Evolutionary conservation across 1,284 basidiomycete genomes (phyloP).

Genomic region (Abortiporus biennis): DNA sequence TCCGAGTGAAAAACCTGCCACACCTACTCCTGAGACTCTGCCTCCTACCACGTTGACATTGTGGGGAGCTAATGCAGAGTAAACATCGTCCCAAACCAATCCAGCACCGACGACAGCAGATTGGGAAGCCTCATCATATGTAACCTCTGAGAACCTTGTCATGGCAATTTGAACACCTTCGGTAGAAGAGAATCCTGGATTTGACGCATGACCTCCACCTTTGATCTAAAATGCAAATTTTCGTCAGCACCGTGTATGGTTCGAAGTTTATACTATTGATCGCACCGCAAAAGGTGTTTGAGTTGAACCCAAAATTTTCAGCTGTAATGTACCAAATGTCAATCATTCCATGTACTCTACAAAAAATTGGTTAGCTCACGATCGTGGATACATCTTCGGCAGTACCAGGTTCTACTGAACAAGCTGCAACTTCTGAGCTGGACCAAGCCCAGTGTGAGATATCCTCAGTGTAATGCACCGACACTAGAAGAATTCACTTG

Average conservation of each 20-base stretch:
- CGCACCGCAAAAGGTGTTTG: constrained; percentile 34
- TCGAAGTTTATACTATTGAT: constrained; percentile 1
- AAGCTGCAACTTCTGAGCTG: constrained; percentile 17
- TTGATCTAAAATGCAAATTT: constrained; percentile 30
- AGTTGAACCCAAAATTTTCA: constrained; percentile 36
- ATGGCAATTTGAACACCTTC: constrained; percentile 46
- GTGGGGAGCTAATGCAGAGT: constrained; percentile 29
- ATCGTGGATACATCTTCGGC: constrained; percentile 22
- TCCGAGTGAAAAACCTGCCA: constrained; percentile 42
- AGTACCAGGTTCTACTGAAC: constrained; percentile 20
- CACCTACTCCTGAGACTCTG: constrained; percentile 31
- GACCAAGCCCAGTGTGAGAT: constrained; percentile 24
- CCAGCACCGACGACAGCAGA: constrained; percentile 42
- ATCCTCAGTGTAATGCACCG: constrained; percentile 12
- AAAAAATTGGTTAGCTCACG: constrained; percentile 12
- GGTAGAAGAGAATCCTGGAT: constrained; percentile 45
- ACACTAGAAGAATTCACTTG: too few relatives aligned
- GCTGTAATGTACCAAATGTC: too few relatives aligned
- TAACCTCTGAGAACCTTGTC: constrained; percentile 34
- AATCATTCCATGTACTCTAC: not conserved
- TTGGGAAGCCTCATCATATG: constrained; percentile 22
- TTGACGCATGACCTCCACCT: constrained; percentile 42
- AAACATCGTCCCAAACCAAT: constrained; percentile 44
- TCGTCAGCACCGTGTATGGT: not conserved
- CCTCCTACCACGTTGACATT: constrained; percentile 42